Evolutionary conservation across 2,329 filamentous ascomycete species (phyloP), one percentile per base, ranked within the genome.

Genomic region (Colletotrichum limetticola): DNA sequence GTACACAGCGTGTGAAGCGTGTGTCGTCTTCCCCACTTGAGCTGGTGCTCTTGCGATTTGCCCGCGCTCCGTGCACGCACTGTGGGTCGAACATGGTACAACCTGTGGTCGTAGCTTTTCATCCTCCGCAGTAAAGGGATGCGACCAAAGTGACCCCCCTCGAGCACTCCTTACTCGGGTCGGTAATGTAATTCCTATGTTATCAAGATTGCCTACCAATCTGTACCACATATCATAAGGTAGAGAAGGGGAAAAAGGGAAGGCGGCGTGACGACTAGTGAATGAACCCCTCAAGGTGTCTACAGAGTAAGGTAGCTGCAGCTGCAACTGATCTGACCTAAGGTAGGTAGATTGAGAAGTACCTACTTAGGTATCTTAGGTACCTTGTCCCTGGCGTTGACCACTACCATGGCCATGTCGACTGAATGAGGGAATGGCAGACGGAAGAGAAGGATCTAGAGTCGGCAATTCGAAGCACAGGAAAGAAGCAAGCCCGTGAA

Each of bases 1-100:
- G 42, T 60, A 42, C 66, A 53, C 30, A 60, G 66, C 58, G 66
- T 64, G 59, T 64, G 59, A 30, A 60, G 66, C 58, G 66, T 64
- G 59, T 64, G 59, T 68, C 30, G 37, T 22, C 19, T 68, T 57
- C 52, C 52, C 65, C 65, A 69, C 70, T 69, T 56, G 22, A 5
- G 8, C 26, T 56, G 32, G 65, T 68, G 66, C 66, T 24, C 42
- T n/a, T 49, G 19, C 35, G 37, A 16, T 7, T 26, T 69, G 49
- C 37, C 61, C 58, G 67, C 67, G 49, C 71, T 73, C 67, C 71
- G 61, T 73, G 57, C 61, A 71, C 62, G 28, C n/a, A 62, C 67
- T 73, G 61, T 71, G 32, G 53, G 52, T 32, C 58, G 35, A 49
- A 14, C 16, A 68, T n/a, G 35, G 26, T 46, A 68, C 32, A 26